These are phyloP conservation scores for Achlya hypogyna DNA, from an alignment of 352 stramenopile species.

Conservation along the genomic window DNA sequence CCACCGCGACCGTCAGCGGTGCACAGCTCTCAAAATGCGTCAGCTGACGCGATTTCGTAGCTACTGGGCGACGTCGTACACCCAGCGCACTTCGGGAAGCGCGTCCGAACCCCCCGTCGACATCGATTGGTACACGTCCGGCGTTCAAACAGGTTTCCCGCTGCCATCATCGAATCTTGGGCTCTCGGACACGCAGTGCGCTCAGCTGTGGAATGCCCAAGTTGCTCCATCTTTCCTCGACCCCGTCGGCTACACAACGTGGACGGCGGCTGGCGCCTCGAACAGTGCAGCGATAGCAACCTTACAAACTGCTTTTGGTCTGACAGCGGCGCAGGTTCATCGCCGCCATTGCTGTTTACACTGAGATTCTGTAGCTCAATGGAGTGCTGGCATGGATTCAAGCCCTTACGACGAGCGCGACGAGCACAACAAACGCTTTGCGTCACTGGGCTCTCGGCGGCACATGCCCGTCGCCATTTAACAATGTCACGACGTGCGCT, in stretches of 20 bases:
- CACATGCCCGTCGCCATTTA: slow-evolving; percentile 44
- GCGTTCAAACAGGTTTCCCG: slow-evolving; percentile 47
- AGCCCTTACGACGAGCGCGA: slow-evolving; percentile 30
- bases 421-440: slow-evolving; percentile 38
- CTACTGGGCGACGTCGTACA: slow-evolving; percentile 44
- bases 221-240: slow-evolving; percentile 36
- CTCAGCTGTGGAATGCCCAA: slow-evolving; percentile 34
- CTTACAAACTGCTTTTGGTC: slow-evolving; percentile 23
- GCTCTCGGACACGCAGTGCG: background rate
- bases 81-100: slow-evolving; percentile 32
- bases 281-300: slow-evolving; percentile 17
- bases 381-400: slow-evolving; percentile 39
- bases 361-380: slow-evolving; percentile 17
- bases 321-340: slow-evolving; percentile 26
- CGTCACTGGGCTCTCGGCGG: slow-evolving; percentile 46
- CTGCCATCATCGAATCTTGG: slow-evolving; percentile 25
- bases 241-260: slow-evolving; percentile 39
- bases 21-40: background rate
- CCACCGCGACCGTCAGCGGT: slow-evolving; percentile 47
- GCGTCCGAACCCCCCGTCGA: slow-evolving; percentile 50
- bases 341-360: too few relatives aligned
- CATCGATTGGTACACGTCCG: slow-evolving; percentile 37
- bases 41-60: background rate
- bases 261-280: slow-evolving; percentile 24
- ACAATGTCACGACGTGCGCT: slow-evolving; percentile 30